Base-by-base conservation (phyloP, 257 asterid genomes). In the Salvia rosmarinus region DNA sequence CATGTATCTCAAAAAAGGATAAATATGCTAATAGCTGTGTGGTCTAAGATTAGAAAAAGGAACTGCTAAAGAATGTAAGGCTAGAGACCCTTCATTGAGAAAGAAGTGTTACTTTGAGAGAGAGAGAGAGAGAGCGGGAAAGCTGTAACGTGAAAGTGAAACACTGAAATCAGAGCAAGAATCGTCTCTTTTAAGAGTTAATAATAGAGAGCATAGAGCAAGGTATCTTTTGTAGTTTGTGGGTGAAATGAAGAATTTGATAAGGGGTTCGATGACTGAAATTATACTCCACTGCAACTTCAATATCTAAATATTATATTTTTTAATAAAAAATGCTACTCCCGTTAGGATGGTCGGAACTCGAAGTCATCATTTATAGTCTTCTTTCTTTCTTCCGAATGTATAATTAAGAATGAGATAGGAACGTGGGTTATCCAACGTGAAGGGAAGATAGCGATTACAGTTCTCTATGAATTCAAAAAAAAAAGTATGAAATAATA, bases 111-210 rank as follows among this genome's bases (percentile, higher is more conserved):
- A 63, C 71, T 72, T 68, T 60, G 75, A 60, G 30, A 39, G 77
- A 25, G 82, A 71, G 74, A 68, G 37, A 37, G 82, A 74, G 77
- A 75, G 79, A 58, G 86, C 77, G 87, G 85, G 85, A 80, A 76
- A 71, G 77, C 25, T 51, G 59, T 54, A 37, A 55, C 64, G 71
- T n/a, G 68, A 73, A 77, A 80, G 69, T 21, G 68, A 70, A 78
- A 81, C 72, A 71, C 65, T 63, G 74, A 75, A 69, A 69, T 28
- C 70, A 30, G 66, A 60, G 82, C 42, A 50, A 74, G 68, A 70
- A 75, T 50, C 49, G 2, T 9, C 40, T 44, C 19, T 70, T 25
- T 71, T 61, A 39, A 50, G 25, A 37, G 30, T 17, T 10, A 37
- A 77, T 44, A 75, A 51, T 35, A 79, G 64, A 54, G 65, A 44